phyloP scores from a whole-genome alignment of 2,329 filamentous ascomycete genomes.

The Alternaria tenuissima region DNA sequence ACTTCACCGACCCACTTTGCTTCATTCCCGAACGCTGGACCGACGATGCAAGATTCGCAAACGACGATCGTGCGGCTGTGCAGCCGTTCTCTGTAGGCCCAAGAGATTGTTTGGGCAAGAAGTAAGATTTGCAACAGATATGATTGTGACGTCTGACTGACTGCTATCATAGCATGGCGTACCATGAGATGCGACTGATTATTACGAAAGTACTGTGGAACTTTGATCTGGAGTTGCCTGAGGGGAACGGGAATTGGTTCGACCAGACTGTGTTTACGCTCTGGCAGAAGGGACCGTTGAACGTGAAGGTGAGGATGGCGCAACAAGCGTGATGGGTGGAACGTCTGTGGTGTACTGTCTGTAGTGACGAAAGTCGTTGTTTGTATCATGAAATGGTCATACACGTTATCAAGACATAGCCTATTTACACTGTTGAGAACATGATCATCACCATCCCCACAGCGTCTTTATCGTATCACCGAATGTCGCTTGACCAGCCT shows the following conservation, averaged over 20 bases:
- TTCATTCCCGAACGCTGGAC: background rate
- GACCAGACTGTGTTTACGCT: conserved; percentile 40
- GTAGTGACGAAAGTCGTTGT: background rate
- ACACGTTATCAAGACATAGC: conserved; percentile 15
- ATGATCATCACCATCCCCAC: conserved; percentile 47
- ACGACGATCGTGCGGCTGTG: background rate
- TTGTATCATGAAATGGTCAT: conserved; percentile 8
- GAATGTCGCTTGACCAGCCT: conserved; percentile 47
- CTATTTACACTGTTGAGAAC: conserved; percentile 9
- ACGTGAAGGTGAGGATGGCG: background rate
- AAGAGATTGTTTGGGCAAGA: background rate
- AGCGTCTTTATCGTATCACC: conserved; percentile 49
- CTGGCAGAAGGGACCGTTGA: conserved; percentile 36
- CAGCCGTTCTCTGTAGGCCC: background rate
- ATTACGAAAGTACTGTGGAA: background rate
- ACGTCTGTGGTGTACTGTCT: background rate
- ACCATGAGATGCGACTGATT: background rate
- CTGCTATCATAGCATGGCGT: background rate
- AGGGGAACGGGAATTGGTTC: conserved; percentile 10
- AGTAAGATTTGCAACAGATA: background rate
- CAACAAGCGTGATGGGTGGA: background rate
- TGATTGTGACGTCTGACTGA: too few species aligned
- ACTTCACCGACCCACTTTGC: background rate
- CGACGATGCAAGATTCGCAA: background rate
- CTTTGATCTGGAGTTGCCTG: conserved; percentile 10